Base-by-base conservation (phyloP, 2,329 filamentous ascomycete species). In the Emmonsia crescens region DNA sequence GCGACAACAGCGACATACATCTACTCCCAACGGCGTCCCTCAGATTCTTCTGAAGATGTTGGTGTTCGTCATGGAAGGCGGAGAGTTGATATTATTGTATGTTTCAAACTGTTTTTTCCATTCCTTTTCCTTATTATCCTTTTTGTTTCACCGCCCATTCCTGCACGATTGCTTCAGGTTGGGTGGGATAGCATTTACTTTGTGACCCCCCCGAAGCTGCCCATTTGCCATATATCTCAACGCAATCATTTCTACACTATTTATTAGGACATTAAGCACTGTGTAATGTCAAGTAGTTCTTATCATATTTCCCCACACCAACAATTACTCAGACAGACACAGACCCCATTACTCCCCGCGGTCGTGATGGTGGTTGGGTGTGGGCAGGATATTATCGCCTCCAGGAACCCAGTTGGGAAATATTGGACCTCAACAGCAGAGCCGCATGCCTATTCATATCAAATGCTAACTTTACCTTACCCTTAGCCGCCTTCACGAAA, bases 1-100 rank as follows among this genome's bases (percentile, higher is more conserved):
- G 76, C 75, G 62, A 69, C 79, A 14, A 76, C 73, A 2, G 75
- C 77, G 5, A 80, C 79, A 0, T 84, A 83, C 64, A 68, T 83
- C 60, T 76, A 78, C 60, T 77, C 78, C 14, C 51, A 36, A 56
- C 63, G 57, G 58, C 49, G 49, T 24, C 38, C 31, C 29, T 8
- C 29, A 19, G 51, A 21, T 54, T 36, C 51, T 33, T 24, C 63
- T 21, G 46, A 9, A 38, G 52, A 40, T 5, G 38, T 31, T n/a
- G 44, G 46, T 38, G 48, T 60, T 40, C 61, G 60, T 57, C 61
- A 55, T 19, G 61, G 65, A 36, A 65, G 66, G 31, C 69, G 59
- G 21, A 74, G 81, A 52, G 68, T 83, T 56, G 80, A 83, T 70
- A 69, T 80, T 38, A 65, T 70, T 60, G 74, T 75, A 67, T 63